A percentile compares a stretch with the other conserved stretches of the same genome.
These are phyloP conservation scores for Penicillium paxilli DNA, from an alignment of 495 filamentous ascomycete species.

Conservation along the genomic window DNA sequence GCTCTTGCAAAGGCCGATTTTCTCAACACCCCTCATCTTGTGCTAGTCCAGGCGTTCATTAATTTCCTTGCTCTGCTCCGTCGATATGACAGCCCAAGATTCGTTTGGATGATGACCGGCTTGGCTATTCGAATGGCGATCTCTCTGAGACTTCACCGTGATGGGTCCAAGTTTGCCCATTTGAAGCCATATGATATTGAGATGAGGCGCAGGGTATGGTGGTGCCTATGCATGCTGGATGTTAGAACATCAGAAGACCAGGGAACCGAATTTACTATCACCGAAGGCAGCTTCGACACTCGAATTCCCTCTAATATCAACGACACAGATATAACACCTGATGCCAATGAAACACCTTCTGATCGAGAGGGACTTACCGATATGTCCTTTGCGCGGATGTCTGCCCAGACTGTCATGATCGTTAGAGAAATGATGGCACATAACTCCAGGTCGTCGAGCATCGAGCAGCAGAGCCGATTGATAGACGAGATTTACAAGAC, in stretches of 20 bases:
- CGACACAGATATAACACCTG: conserved; percentile 68
- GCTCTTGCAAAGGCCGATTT: conserved; percentile 58
- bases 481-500: conserved; percentile 42
- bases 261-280: conserved; percentile 62
- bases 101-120: conserved; percentile 60
- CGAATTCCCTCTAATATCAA: conserved; percentile 72
- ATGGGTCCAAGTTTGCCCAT: conserved; percentile 59
- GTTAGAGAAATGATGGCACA: conserved; percentile 53
- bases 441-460: conserved; percentile 14
- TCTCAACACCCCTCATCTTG: conserved; percentile 33
- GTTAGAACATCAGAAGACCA: conserved; percentile 74
- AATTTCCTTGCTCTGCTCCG: conserved; percentile 50
- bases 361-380: conserved; percentile 65
- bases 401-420: conserved; percentile 49
- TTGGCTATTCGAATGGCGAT: conserved; percentile 74
- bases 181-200: conserved; percentile 65
- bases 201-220: conserved; percentile 75
- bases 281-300: conserved; percentile 68
- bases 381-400: conserved; percentile 65
- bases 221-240: conserved; percentile 73
- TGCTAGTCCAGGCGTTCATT: conserved; percentile 48
- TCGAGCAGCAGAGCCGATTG: conserved; percentile 46
- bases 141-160: conserved; percentile 74
- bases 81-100: conserved; percentile 49
- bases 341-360: conserved; percentile 54